Evolutionary conservation across 2,329 filamentous ascomycete genomes (phyloP), one percentile per base, ranked within the genome.

Genomic region (Phialocephala sp.): DNA sequence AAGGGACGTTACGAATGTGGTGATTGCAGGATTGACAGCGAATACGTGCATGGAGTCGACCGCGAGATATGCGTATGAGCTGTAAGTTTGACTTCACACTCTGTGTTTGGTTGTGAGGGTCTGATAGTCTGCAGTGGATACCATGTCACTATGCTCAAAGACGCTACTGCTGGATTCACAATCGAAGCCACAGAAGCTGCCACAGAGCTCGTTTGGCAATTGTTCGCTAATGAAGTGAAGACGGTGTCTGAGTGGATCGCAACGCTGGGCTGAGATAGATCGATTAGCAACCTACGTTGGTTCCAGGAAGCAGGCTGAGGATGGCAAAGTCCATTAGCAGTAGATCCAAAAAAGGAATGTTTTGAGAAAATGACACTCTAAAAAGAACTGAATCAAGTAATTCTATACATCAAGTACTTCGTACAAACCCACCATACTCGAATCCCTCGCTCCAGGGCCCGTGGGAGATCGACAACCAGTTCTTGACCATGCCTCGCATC

Each of bases 11-110:
- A 74, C 70, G 2, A 67, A 77, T 41, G 22, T 79, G 8, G 67
- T 78, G 11, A 65, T 77, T 39, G 76, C 69, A 1, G 76, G 77
- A 0, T 67, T 78, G 63, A 73, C 71, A 1, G 68, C 75, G 8
- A 79, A 78, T 60, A 74, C 74, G 5, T 78, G 77, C 58, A 41
- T 79, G 50, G 77, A 79, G 62, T 68, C 73, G n/a, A 77, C 76
- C n/a, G 75, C 76, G 14, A 67, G 77, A 63, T 74, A 75, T 70
- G 77, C 76, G 20, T 72, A 71, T 68, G 76, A 78, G 58, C 47
- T 77, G 75, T 73, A 37, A 68, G 72, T 72, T 45, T 45, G 32
- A 14, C 11, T 18, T n/a, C 27, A 58, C 39, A n/a, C 2, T 20
- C 4, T 2, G 27, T 54, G 39, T 22, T 39, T 36, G 14, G 4